Base-by-base conservation (phyloP, 2,329 filamentous ascomycete genomes). In the Aspergillus pseudonomiae region DNA sequence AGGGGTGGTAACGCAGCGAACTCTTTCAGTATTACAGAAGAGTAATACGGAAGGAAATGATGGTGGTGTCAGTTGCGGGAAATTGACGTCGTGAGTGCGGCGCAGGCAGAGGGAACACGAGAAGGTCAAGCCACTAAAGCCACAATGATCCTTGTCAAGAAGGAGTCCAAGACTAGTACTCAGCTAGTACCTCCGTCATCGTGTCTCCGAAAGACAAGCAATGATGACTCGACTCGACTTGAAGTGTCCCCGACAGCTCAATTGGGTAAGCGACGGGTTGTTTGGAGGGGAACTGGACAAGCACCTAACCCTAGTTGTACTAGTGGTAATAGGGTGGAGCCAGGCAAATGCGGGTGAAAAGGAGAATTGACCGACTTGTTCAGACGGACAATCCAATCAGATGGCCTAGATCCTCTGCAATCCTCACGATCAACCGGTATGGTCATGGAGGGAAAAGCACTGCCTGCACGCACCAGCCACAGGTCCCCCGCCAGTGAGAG, bases 41-140 rank as follows among this genome's bases (percentile, higher is more conserved):
- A 39, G n/a, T 59, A 36, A 50, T 26, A 59, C 24, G 41, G 46
- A 28, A 7, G 14, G 14, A 16, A n/a, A 45, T 45, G 34, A 24
- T 26, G 28, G 55, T 53, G 28, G 55, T 55, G 45, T 32, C 36
- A 54, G 58, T 57, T 64, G 30, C 6, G 19, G 19, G 39, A 32
- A 6, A 55, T 61, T 26, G 60, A 26, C 26, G 12, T 53, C 45
- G 45, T 34, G 26, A 61, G 28, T 61, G 59, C 52, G 66, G 59
- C 61, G 65, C 63, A 67, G 63, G 16, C 28, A n/a, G 28, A 48
- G 19, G 21, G 57, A 57, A 67, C 60, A 67, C 65, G 67, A 66
- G 65, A 24, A 39, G 34, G 54, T 61, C 60, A 64, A 68, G 67
- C 67, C 67, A 68, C 67, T 67, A 19, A 46, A 57, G 30, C 34